A percentile compares a stretch with the other conserved stretches of the same genome.
These are phyloP conservation scores for Aspergillus transmontanensis DNA, from an alignment of 2,329 filamentous ascomycete species.

Conservation along the genomic window DNA sequence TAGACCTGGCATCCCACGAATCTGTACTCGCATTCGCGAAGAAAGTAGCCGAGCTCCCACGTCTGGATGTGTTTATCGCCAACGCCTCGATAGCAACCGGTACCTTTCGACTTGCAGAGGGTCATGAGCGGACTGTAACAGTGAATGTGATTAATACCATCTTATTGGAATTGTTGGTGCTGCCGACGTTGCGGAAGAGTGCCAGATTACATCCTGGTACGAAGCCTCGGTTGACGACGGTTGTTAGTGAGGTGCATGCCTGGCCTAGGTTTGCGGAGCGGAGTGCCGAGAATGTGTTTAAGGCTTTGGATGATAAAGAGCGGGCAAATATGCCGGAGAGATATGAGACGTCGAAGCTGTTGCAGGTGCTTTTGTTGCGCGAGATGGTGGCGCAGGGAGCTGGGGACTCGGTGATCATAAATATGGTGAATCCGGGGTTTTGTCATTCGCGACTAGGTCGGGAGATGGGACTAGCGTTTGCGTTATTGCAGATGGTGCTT, in stretches of 20 bases:
- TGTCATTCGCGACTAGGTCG: constrained; percentile 53
- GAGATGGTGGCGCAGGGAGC: constrained; percentile 37
- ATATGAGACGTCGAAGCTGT: constrained; percentile 51
- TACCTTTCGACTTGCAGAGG: constrained; percentile 42
- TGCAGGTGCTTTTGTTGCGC: constrained; percentile 51
- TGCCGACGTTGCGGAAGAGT: constrained; percentile 55
- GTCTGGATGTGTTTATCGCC: constrained; percentile 41
- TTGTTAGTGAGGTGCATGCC: constrained; percentile 48
- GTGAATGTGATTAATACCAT: constrained; percentile 59
- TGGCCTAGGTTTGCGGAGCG: constrained; percentile 42
- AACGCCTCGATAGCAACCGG: constrained; percentile 49
- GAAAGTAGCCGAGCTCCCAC: constrained; percentile 30
- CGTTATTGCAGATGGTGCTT: constrained; percentile 31
- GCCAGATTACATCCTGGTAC: constrained; percentile 28
- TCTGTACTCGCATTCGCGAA: constrained; percentile 44
- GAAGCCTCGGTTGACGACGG: constrained; percentile 38
- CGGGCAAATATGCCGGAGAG: constrained; percentile 42
- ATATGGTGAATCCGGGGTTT: constrained; percentile 56
- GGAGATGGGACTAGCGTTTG: constrained; percentile 27
- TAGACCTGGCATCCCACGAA: constrained; percentile 42
- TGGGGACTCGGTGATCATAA: constrained; percentile 48
- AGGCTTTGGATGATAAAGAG: constrained; percentile 38
- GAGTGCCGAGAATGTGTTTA: constrained; percentile 39
- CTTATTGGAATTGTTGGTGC: constrained; percentile 51
- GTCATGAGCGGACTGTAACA: constrained; percentile 52